Conservation (phyloP, 176 grass and related monocot genomes). For the Aegilops speltoides region DNA sequence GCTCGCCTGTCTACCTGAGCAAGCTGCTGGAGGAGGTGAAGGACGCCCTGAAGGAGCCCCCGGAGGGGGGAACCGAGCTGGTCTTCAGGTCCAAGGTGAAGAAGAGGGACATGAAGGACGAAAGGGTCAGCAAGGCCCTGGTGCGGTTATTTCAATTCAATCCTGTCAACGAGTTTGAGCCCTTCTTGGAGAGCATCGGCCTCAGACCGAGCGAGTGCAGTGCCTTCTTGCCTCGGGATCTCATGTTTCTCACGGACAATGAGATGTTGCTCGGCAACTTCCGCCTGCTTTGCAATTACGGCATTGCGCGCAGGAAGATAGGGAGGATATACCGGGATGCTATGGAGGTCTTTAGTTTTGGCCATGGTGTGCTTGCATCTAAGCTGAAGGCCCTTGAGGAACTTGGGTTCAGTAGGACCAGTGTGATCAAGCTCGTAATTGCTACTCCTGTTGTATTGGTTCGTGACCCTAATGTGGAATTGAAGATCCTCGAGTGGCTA, state of each 20-base stretch:
- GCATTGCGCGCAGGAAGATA: slow-evolving; percentile 50
- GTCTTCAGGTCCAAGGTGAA: slow-evolving; percentile 30
- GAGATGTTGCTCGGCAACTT: slow-evolving; percentile 44
- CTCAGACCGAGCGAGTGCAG: slow-evolving; percentile 34
- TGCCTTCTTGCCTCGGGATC: slow-evolving; percentile 46
- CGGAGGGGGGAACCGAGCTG: not conserved
- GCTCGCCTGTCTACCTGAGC: slow-evolving; percentile 39
- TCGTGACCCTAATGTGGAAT: slow-evolving; percentile 22
- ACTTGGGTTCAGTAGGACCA: slow-evolving; percentile 55
- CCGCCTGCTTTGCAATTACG: slow-evolving; percentile 56
- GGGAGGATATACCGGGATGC: slow-evolving; percentile 56
- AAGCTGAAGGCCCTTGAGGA: slow-evolving; percentile 57
- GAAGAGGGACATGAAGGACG: slow-evolving; percentile 34
- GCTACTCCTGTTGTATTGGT: slow-evolving; percentile 44
- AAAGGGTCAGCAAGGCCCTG: slow-evolving; percentile 35
- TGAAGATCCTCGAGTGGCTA: slow-evolving; percentile 51
- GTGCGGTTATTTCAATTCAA: slow-evolving; percentile 43
- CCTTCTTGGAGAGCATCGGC: slow-evolving; percentile 74
- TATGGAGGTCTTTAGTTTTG: slow-evolving; percentile 33
- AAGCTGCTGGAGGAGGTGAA: slow-evolving; percentile 58
- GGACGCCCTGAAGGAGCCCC: slow-evolving; percentile 35
- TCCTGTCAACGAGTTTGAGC: slow-evolving; percentile 73
- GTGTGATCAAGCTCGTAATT: slow-evolving; percentile 55
- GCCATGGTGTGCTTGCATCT: slow-evolving; percentile 34
- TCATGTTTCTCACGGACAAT: slow-evolving; percentile 60